phyloP scores from a whole-genome alignment of 805 yeast genomes.

The Candida boleticola region DNA sequence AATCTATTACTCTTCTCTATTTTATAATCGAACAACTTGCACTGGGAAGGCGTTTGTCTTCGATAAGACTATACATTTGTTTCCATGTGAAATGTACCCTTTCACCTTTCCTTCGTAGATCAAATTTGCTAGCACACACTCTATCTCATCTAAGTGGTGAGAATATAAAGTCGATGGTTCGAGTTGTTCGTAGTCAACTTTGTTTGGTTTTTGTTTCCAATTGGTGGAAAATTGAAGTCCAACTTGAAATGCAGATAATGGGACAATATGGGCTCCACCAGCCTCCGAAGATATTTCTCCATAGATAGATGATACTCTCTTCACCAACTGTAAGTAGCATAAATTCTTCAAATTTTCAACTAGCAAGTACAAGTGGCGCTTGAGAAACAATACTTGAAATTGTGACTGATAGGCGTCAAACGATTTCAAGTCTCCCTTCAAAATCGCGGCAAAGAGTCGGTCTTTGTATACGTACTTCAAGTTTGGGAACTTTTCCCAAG shows the following conservation, averaged over 20 bases:
- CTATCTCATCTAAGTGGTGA: conserved; percentile 52
- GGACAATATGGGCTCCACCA: conserved; percentile 30
- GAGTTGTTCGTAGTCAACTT: not conserved
- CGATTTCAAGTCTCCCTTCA: conserved; percentile 52
- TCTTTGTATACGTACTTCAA: conserved; percentile 42
- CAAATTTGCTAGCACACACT: conserved; percentile 65
- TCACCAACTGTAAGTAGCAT: conserved; percentile 51
- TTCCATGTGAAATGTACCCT: conserved; percentile 80
- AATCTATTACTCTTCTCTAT: not conserved
- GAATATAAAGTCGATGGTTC: conserved; percentile 1
- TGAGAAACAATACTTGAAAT: conserved; percentile 12
- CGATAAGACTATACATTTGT: conserved; percentile 71
- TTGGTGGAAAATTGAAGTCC: conserved; percentile 38
- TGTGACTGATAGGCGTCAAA: conserved; percentile 39
- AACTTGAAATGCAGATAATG: conserved; percentile 41
- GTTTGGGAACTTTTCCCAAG: conserved; percentile 43
- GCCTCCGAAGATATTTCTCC: conserved; percentile 20
- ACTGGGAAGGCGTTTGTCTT: conserved; percentile 71
- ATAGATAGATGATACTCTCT: conserved; percentile 27
- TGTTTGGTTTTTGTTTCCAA: conserved; percentile 9
- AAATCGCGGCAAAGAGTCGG: conserved; percentile 47
- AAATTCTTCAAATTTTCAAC: conserved; percentile 51
- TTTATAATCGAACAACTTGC: not conserved
- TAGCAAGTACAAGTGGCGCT: conserved; percentile 58
- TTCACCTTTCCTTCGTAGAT: conserved; percentile 61